Base-by-base conservation (phyloP, 2,329 filamentous ascomycete genomes). In the Alternaria angustiovoidea region DNA sequence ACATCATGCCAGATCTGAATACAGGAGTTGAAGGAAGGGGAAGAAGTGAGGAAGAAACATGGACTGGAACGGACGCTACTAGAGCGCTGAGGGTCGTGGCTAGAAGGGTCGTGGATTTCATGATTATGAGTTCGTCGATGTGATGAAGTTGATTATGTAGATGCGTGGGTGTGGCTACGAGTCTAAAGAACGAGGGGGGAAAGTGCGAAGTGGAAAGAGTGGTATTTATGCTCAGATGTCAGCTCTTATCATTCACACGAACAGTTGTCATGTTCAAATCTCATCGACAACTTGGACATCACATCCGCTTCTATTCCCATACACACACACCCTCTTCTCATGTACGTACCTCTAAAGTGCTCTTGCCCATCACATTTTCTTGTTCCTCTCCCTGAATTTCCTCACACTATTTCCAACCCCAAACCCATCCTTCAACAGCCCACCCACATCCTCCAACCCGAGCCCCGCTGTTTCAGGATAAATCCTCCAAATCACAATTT, bases 391-490 rank as follows among this genome's bases (percentile, higher is more conserved):
- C 44, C 51, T 57, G 38, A 69, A 70, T 28, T 51, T 44, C 57
- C 54, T 54, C n/a, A 78, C 62, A 59, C 76, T 78, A 55, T 76
- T 71, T 44, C 62, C n/a, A 0, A 82, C 80, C 0, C 92, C 92
- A 90, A 90, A 96, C 6, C 89, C 90, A 61, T 90, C 73, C 67
- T 87, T 88, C 53, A 96, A 79, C 64, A 96, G 78, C 14, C 83
- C 85, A 7, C 91, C 88, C 7, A 92, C 90, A 75, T 94, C 92
- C 80, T 97, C 94, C 7, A 97, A 81, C 63, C 88, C 89, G 73
- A 96, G 77, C 0, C 93, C 93, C 57, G 88, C 90, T 60, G 93
- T 96, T 82, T 97, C 93, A 0, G 93, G 94, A 79, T 97, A 97
- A 38, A 94, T 90, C 28, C 77, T 78, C 86, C 88, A 93, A 11